Conservation (phyloP, 495 filamentous ascomycete species). For the Glonium stellatum region DNA sequence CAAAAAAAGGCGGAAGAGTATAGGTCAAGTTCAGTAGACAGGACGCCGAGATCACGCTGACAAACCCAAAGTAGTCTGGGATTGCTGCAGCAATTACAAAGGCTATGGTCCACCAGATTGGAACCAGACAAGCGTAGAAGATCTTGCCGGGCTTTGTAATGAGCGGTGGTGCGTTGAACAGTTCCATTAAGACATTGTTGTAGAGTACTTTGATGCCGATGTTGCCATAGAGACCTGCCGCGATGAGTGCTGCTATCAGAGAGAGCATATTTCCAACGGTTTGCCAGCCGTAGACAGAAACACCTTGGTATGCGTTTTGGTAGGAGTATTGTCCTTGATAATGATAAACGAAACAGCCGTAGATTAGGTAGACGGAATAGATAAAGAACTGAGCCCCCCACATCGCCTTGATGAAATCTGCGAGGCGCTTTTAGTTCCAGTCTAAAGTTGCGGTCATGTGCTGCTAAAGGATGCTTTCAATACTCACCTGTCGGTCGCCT, state of each 20-base stretch:
- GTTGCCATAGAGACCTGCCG: constrained; percentile 55
- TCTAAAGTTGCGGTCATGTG: not conserved
- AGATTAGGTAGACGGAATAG: constrained; percentile 38
- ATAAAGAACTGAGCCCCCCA: constrained; percentile 42
- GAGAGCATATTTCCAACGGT: constrained; percentile 50
- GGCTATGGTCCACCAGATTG: constrained; percentile 52
- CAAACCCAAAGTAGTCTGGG: constrained; percentile 45
- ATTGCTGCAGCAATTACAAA: constrained; percentile 50
- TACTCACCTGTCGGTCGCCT: constrained; percentile 39
- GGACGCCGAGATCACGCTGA: constrained; percentile 42
- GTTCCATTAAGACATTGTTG: constrained; percentile 51
- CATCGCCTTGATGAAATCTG: constrained; percentile 58
- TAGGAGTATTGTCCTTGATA: constrained; percentile 53
- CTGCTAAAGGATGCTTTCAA: not conserved
- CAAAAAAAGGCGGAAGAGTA: constrained; percentile 44
- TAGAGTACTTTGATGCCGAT: constrained; percentile 64
- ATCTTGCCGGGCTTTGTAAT: constrained; percentile 46
- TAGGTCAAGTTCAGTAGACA: constrained; percentile 47
- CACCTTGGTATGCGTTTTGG: constrained; percentile 48
- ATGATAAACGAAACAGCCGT: constrained; percentile 52
- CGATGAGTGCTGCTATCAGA: constrained; percentile 47
- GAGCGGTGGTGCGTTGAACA: constrained; percentile 47
- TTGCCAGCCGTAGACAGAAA: constrained; percentile 44
- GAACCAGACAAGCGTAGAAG: constrained; percentile 47
- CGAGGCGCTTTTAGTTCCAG: constrained; percentile 2